Evolutionary conservation across 2,329 filamentous ascomycete species (phyloP).

Genomic region (Stenocarpella maydis): DNA sequence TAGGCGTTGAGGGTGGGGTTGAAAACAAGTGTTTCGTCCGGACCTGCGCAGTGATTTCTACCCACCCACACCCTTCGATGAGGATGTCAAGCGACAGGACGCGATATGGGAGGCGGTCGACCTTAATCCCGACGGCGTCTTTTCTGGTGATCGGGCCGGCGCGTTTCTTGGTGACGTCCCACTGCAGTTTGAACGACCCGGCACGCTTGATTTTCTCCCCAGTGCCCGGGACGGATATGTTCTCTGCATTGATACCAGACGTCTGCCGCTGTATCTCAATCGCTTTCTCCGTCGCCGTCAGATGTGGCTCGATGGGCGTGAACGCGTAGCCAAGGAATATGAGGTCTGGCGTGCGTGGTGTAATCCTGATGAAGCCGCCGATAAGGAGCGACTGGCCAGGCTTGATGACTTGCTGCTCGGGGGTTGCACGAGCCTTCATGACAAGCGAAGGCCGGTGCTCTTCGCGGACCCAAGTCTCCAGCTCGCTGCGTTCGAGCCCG

Average conservation of each 20-base stretch:
- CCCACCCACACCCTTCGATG: slow-evolving; percentile 92
- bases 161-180: slow-evolving; percentile 84
- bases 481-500: slow-evolving; percentile 77
- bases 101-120: slow-evolving; percentile 78
- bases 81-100: slow-evolving; percentile 85
- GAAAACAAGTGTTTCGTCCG: slow-evolving; percentile 61
- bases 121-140: slow-evolving; percentile 67
- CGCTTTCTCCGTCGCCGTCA: slow-evolving; percentile 83
- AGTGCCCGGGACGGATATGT: slow-evolving; percentile 67
- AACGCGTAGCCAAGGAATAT: slow-evolving; percentile 87
- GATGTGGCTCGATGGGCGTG: slow-evolving; percentile 77
- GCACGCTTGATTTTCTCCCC: slow-evolving; percentile 71
- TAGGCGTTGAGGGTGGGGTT: slow-evolving; percentile 26
- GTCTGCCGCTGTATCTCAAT: slow-evolving; percentile 73
- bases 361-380: slow-evolving; percentile 88
- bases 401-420: slow-evolving; percentile 77
- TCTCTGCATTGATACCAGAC: slow-evolving; percentile 65
- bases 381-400: slow-evolving; percentile 82
- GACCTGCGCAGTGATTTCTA: slow-evolving; percentile 86
- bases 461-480: slow-evolving; percentile 75
- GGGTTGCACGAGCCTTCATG: slow-evolving; percentile 79
- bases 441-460: slow-evolving; percentile 73
- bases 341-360: slow-evolving; percentile 70
- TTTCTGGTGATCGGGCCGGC: slow-evolving; percentile 76
- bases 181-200: slow-evolving; percentile 76